Base-by-base conservation (phyloP, 2,329 filamentous ascomycete genomes). In the Ceratocystis albifundus region DNA sequence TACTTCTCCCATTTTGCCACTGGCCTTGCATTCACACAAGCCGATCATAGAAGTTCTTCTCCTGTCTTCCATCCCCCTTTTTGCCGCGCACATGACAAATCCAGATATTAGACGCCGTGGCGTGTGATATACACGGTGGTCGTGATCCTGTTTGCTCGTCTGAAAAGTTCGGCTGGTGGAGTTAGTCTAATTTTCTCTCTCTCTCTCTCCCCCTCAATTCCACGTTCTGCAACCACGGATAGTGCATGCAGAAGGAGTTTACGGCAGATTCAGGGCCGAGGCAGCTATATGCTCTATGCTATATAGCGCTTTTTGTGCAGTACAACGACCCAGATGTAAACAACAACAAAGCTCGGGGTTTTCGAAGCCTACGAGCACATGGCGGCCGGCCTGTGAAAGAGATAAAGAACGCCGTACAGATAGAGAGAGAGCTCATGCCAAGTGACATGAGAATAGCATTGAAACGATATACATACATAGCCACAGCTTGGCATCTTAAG, bases 181-280 rank as follows among this genome's bases (percentile, higher is more conserved):
- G 20, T 53, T 15, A 12, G 48, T 53, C 10, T 53, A 15, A 25
- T 53, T 53, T 22, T 53, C 48, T 10, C 48, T 7, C 7, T 36
- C n/a, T n/a, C n/a, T n/a, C n/a, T n/a, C n/a, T n/a, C n/a, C 6
- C 6, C 25, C 12, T 4, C 32, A 36, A 30, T 59, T 41, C 10
- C 36, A 41, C 10, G 10, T 41, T 41, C 36, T 41, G 12, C 8
- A 15, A 12, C 36, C 1, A 36, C 55, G 32, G 25, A 22, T 59
- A 32, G 30, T 59, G 55, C 28, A 59, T 59, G 55, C 55, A 59
- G 55, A 17, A 59, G 28, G 55, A 59, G 28, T 36, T 36, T 8
- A 30, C 12, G 2, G 12, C 55, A 59, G 7, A 7, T 59, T 28
- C 55, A 59, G 28, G 22, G 15, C 17, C 55, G 55, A 4, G 28